These are phyloP conservation scores for Nicotiana noctiflora DNA, from an alignment of 257 asterid species.

Conservation along the genomic window DNA sequence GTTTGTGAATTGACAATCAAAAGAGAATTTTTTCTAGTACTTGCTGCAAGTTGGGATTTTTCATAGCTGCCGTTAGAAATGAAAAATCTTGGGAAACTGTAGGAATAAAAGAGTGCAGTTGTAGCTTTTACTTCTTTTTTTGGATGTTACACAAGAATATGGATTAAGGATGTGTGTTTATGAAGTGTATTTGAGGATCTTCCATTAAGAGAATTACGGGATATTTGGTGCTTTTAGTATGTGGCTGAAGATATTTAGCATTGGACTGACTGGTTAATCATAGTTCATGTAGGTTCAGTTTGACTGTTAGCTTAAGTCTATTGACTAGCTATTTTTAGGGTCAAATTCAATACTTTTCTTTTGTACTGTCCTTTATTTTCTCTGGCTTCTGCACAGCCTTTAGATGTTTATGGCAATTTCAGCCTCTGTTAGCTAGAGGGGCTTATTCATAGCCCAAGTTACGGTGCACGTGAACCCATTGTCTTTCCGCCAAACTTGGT, in stretches of 20 bases:
- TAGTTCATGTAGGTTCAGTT: not conserved
- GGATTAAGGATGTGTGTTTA: not conserved
- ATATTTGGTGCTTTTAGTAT: not conserved
- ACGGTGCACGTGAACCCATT: no score
- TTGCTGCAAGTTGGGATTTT: not conserved
- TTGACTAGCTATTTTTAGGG: not conserved
- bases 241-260: not conserved
- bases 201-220: not conserved
- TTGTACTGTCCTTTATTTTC: not conserved
- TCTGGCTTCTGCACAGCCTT: not conserved
- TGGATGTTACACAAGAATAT: not conserved
- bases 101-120: not conserved
- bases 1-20: not conserved
- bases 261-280: not conserved
- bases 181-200: not conserved
- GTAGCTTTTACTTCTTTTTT: not conserved
- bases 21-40: not conserved
- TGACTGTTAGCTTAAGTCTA: not conserved
- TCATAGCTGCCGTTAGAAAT: not conserved
- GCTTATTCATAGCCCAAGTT: no score
- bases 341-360: not conserved
- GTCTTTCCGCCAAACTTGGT: no score
- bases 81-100: not conserved
- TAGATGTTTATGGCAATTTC: not conserved
- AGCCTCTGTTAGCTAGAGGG: not conserved